Evolutionary conservation across 2,329 filamentous ascomycete genomes (phyloP).

Genomic region (Alternaria ethzedia): DNA sequence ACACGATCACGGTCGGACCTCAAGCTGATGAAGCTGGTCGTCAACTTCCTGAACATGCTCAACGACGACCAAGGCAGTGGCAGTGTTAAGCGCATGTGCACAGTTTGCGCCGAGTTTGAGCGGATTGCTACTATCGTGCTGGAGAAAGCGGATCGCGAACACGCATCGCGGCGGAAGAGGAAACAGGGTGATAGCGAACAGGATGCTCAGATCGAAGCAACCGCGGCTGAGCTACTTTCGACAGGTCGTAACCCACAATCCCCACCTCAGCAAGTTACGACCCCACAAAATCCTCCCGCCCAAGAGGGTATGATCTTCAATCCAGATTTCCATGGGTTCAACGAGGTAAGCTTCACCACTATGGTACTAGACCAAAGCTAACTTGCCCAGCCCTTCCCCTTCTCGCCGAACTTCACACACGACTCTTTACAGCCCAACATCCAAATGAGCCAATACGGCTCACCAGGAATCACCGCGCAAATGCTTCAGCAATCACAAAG

Average conservation of each 20-base stretch:
- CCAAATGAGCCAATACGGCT: slow-evolving; percentile 37
- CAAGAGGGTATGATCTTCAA: slow-evolving; percentile 42
- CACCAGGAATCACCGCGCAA: slow-evolving; percentile 39
- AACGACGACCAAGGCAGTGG: slow-evolving; percentile 89
- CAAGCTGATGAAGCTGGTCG: slow-evolving; percentile 88
- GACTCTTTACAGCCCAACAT: slow-evolving; percentile 42
- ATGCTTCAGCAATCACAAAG: slow-evolving; percentile 38
- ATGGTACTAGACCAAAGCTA: slow-evolving; percentile 7
- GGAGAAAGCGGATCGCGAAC: slow-evolving; percentile 88
- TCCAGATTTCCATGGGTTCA: slow-evolving; percentile 46
- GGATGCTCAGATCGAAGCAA: slow-evolving; percentile 47
- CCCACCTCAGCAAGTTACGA: slow-evolving; percentile 32
- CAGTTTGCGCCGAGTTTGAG: slow-evolving; percentile 94
- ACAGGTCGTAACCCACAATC: slow-evolving; percentile 37
- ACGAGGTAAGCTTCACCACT: slow-evolving; percentile 36
- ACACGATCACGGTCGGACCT: slow-evolving; percentile 86
- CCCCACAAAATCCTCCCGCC: slow-evolving; percentile 18
- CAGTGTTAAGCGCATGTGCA: slow-evolving; percentile 91
- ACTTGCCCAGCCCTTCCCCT: slow-evolving; percentile 44
- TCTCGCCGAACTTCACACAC: slow-evolving; percentile 50
- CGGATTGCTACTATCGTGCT: slow-evolving; percentile 89
- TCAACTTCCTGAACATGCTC: slow-evolving; percentile 87
- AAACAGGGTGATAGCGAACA: slow-evolving; percentile 68
- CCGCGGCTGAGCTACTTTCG: slow-evolving; percentile 44
- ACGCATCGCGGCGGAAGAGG: slow-evolving; percentile 79